Percentiles rank a stretch among this genome's conserved stretches.
phyloP scores from a whole-genome alignment of 352 stramenopile genomes.

The Pythium biforme region DNA sequence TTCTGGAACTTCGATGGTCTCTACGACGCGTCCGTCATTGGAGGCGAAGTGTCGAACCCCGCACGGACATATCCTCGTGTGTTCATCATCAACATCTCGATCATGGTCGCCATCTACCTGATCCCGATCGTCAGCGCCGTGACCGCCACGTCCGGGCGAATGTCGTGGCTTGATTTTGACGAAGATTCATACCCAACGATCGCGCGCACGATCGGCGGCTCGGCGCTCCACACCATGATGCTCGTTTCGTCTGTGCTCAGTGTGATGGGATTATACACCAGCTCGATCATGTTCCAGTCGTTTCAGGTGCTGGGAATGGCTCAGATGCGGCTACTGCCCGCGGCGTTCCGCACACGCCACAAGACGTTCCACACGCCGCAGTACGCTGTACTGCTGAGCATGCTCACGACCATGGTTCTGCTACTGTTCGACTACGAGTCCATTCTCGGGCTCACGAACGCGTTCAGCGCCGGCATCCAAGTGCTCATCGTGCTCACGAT shows the following conservation, averaged over 20 bases:
- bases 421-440: slow-evolving; percentile 38
- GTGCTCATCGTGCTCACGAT: slow-evolving; percentile 81
- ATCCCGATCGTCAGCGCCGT: slow-evolving; percentile 19
- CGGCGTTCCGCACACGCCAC: slow-evolving; percentile 53
- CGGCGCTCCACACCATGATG: slow-evolving; percentile 71
- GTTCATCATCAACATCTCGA: slow-evolving; percentile 70
- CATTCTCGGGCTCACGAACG: slow-evolving; percentile 74
- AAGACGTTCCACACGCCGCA: slow-evolving; percentile 19
- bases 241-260: slow-evolving; percentile 41
- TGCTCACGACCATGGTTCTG: slow-evolving; percentile 16
- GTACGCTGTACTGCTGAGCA: slow-evolving; percentile 13
- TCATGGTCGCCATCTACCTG: slow-evolving; percentile 37
- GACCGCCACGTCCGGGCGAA: not conserved
- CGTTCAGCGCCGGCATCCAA: slow-evolving; percentile 73
- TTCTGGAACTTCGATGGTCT: slow-evolving; percentile 95
- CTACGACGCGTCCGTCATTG: slow-evolving; percentile 77
- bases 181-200: slow-evolving; percentile 6
- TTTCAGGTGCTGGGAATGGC: slow-evolving; percentile 62
- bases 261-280: slow-evolving; percentile 77
- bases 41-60: slow-evolving; percentile 74
- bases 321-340: slow-evolving; percentile 64
- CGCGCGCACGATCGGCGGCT: slow-evolving; percentile 37
- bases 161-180: slow-evolving; percentile 3
- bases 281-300: slow-evolving; percentile 82
- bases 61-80: slow-evolving; percentile 34